Percentiles rank a stretch among this genome's conserved stretches.
phyloP scores from a whole-genome alignment of 2,329 filamentous ascomycete species.

The Beauveria varroae region DNA sequence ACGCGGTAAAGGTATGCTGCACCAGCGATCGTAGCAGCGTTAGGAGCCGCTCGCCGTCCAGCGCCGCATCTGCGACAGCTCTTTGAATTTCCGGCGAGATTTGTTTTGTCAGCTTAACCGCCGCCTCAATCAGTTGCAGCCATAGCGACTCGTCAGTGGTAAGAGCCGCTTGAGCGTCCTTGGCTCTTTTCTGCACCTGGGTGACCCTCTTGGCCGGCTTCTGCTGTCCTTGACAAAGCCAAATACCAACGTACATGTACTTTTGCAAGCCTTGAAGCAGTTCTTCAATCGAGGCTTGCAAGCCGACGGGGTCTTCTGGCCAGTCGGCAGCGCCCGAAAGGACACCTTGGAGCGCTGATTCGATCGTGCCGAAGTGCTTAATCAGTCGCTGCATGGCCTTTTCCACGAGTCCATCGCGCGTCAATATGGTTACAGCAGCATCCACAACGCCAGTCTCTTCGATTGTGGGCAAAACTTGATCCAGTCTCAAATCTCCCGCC shows the following conservation, averaged over 20 bases:
- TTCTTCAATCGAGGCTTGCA: conserved; percentile 62
- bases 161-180: conserved; percentile 36
- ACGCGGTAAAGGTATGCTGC: conserved; percentile 82
- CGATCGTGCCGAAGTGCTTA: conserved; percentile 71
- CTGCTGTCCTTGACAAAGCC: conserved; percentile 85
- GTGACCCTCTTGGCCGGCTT: conserved; percentile 46
- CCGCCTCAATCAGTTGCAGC: conserved; percentile 53
- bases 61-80: conserved; percentile 19
- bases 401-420: conserved; percentile 74
- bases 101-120: conserved; percentile 56
- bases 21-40: conserved; percentile 68
- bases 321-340: conserved; percentile 53
- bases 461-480: conserved; percentile 76
- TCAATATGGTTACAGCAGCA: conserved; percentile 85
- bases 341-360: conserved; percentile 69
- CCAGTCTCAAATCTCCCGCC: conserved; percentile 69
- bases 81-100: conserved; percentile 49
- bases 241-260: conserved; percentile 87
- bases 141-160: conserved; percentile 49
- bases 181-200: conserved; percentile 44
- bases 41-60: conserved; percentile 56
- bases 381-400: conserved; percentile 80
- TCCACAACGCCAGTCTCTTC: conserved; percentile 87
- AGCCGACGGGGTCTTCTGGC: conserved; percentile 38
- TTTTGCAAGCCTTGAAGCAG: conserved; percentile 75